phyloP scores from a whole-genome alignment of 1,284 basidiomycete genomes.

The Naganishia cerealis region DNA sequence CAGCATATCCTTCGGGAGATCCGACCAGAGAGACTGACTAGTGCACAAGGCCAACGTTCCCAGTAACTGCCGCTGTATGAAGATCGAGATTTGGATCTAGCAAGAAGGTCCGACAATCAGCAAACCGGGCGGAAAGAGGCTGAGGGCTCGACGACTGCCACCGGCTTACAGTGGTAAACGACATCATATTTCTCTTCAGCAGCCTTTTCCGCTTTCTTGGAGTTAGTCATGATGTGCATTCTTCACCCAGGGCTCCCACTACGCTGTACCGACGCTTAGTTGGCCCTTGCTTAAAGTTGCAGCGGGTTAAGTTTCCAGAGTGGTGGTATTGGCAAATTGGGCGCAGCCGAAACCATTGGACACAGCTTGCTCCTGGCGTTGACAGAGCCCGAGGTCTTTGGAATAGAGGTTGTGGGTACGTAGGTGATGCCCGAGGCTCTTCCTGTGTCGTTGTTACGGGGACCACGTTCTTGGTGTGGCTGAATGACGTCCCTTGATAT shows the following conservation, averaged over 20 bases:
- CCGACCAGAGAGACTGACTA: conserved; percentile 37
- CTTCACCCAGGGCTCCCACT: conserved; percentile 1
- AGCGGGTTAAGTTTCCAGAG: background rate
- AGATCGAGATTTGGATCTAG: conserved; percentile 80
- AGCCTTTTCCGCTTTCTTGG: conserved; percentile 24
- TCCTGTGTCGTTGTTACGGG: background rate
- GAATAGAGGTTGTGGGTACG: background rate
- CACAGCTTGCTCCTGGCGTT: background rate
- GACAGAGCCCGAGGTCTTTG: background rate
- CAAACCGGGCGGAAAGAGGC: background rate
- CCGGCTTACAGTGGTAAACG: conserved; percentile 67
- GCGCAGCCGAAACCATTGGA: background rate
- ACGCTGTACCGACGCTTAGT: background rate
- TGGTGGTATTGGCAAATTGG: background rate
- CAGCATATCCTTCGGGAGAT: background rate
- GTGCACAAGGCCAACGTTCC: conserved; percentile 67
- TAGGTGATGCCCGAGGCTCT: background rate
- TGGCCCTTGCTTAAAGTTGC: background rate
- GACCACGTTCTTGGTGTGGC: conserved; percentile 10
- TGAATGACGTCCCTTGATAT: conserved; percentile 7
- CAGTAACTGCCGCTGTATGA: conserved; percentile 82
- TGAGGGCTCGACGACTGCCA: background rate
- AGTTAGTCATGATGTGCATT: conserved; percentile 13
- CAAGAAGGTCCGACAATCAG: background rate
- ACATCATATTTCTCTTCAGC: conserved; percentile 67